Base-by-base conservation (phyloP, 2,329 filamentous ascomycete species). In the Fusarium newnesense region DNA sequence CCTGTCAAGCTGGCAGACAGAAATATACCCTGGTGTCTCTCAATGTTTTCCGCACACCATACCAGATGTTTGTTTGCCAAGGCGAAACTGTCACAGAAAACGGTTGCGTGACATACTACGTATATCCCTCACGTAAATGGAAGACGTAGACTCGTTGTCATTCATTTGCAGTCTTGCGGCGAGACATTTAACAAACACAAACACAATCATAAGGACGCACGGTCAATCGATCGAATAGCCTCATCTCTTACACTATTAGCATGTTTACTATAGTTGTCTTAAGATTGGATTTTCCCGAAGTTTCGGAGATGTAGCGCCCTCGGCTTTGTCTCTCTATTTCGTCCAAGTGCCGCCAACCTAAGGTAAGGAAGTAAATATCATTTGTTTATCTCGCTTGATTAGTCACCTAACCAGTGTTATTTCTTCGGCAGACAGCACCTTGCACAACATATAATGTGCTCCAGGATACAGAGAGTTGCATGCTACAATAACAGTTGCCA, bases 341-440 rank as follows among this genome's bases (percentile, higher is more conserved):
- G 26, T 19, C 19, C 37, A 34, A 54, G 36, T 54, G n/a, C 47
- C 28, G 28, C 34, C 24, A 53, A 28, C 50, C 34, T 16, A 13
- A 50, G 21, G 30, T 21, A 40, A 10, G 43, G 30, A 37, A 49
- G 34, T 21, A 28, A 39, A 57, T 40, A 39, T 36, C 49, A 28
- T 43, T 56, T 61, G 32, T 36, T 43, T 57, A 61, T 57, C 49
- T 61, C 49, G 30, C 30, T 61, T 36, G 59, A 56, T 61, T 61
- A 56, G 24, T 61, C 24, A 37, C 49, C 49, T 61, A 19, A 28
- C 21, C 21, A 49, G 24, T 30, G 15, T 36, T n/a, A 58, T 28
- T 28, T 28, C n/a, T 28, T 37, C 11, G 11, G 11, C 54, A 58
- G 24, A 18, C 32, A 36, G 4, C 30, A 49, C 39, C n/a, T 26